Percentiles rank a stretch among this genome's conserved stretches.
Evolutionary conservation across 2,329 filamentous ascomycete genomes (phyloP).

Genomic region (Sporothrix euskadiensis): DNA sequence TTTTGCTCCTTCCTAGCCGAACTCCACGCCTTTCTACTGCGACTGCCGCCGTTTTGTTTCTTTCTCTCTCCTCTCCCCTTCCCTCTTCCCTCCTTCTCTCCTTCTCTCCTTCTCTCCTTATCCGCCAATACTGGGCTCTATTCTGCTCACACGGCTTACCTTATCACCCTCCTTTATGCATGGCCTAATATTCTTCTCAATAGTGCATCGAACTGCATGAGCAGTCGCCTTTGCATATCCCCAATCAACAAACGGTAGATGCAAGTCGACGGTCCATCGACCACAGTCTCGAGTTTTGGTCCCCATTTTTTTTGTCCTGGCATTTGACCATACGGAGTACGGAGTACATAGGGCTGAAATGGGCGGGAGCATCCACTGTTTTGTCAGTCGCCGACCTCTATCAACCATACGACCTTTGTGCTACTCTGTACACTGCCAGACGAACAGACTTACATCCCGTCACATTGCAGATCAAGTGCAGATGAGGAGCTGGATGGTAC

Average conservation of each 20-base stretch:
- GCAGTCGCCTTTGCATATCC: neutral
- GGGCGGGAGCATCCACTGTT: constrained; percentile 8
- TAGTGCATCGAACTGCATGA: neutral
- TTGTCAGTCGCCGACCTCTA: neutral
- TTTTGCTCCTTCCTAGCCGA: neutral
- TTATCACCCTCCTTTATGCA: neutral
- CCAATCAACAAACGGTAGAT: neutral
- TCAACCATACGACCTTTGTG: neutral
- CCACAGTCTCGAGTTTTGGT: neutral
- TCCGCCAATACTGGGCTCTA: neutral
- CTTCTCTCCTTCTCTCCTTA: neutral
- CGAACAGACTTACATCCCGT: neutral
- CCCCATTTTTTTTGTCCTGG: neutral
- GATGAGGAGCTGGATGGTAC: neutral
- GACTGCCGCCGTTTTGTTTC: neutral
- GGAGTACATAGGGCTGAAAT: constrained; percentile 7
- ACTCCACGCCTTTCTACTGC: neutral
- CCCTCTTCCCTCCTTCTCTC: too few relatives aligned
- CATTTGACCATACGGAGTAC: neutral
- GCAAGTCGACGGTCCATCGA: neutral
- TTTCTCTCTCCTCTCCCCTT: neutral
- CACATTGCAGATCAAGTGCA: neutral
- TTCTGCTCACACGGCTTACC: neutral
- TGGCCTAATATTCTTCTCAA: neutral
- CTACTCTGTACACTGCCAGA: neutral